Percentiles rank a stretch among this genome's conserved stretches.
These are phyloP conservation scores for Vigna mungo DNA, from an alignment of 306 rosid species.

Conservation along the genomic window DNA sequence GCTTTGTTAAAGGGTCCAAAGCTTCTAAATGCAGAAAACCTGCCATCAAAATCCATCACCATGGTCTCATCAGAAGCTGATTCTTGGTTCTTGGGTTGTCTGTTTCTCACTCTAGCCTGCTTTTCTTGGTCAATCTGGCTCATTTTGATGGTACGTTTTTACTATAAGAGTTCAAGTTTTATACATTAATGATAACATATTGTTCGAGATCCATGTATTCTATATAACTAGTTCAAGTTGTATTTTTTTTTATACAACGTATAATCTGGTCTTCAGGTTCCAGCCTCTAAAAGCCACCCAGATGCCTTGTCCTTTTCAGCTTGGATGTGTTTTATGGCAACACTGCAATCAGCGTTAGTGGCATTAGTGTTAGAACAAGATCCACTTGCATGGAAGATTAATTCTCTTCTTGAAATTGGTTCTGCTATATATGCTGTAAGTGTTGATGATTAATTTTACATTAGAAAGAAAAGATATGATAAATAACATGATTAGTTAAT, in stretches of 20 bases:
- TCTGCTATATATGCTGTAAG: conserved; percentile 38
- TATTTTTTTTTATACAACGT: too few relatives aligned
- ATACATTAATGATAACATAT: too few relatives aligned
- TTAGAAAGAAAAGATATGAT: neutral
- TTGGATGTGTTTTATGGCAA: conserved; percentile 65
- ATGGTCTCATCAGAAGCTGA: conserved; percentile 28
- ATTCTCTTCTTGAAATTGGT: conserved; percentile 43
- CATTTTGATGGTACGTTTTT: conserved; percentile 52
- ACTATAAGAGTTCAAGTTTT: too few relatives aligned
- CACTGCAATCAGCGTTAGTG: conserved; percentile 51
- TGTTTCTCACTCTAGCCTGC: conserved; percentile 48
- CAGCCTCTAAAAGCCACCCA: conserved; percentile 54
- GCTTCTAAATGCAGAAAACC: conserved; percentile 46
- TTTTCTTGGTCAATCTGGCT: conserved; percentile 62
- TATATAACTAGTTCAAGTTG: too few relatives aligned
- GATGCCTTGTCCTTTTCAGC: conserved; percentile 58
- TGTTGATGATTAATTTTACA: neutral
- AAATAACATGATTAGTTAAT: neutral
- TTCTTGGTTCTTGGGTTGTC: conserved; percentile 59
- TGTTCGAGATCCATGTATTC: too few relatives aligned
- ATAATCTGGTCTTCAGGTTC: conserved; percentile 50
- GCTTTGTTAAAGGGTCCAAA: conserved; percentile 66
- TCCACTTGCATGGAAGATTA: conserved; percentile 52
- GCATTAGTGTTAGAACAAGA: conserved; percentile 49
- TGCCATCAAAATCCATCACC: conserved; percentile 38